Evolutionary conservation across 345 rosid species (phyloP).

Genomic region (Balakata baccata): DNA sequence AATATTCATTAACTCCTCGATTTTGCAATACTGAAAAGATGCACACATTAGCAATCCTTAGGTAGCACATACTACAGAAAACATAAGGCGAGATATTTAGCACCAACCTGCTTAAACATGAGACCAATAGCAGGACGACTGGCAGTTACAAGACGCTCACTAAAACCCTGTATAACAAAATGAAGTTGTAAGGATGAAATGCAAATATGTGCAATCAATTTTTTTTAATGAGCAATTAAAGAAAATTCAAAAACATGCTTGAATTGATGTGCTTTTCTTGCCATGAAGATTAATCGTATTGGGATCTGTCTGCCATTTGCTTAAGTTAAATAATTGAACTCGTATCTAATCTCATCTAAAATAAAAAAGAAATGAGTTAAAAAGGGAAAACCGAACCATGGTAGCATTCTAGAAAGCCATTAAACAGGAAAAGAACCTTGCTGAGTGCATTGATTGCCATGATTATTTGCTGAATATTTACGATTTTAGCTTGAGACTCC

Average conservation of each 20-base stretch:
- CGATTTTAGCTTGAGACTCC: conserved; percentile 53
- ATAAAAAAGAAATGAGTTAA: not conserved
- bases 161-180: conserved; percentile 70
- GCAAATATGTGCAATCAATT: conserved; percentile 11
- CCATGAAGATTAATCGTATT: not conserved
- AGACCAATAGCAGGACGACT: conserved; percentile 85
- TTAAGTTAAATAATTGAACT: not conserved
- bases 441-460: conserved; percentile 92
- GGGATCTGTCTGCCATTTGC: not conserved
- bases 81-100: not conserved
- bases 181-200: conserved; percentile 10
- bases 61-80: not conserved
- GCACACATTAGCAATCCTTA: not conserved
- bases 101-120: conserved; percentile 91
- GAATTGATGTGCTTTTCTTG: not conserved
- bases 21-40: not conserved
- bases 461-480: conserved; percentile 63
- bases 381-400: not conserved
- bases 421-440: conserved; percentile 56
- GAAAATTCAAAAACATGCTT: not conserved
- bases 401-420: conserved; percentile 10
- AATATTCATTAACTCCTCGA: not conserved
- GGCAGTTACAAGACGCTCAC: conserved; percentile 77
- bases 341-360: not conserved
- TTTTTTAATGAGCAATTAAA: conserved; percentile 2